Evolutionary conservation across 1,284 basidiomycete species (phyloP).

Genomic region (Ceratobasidium sp.): DNA sequence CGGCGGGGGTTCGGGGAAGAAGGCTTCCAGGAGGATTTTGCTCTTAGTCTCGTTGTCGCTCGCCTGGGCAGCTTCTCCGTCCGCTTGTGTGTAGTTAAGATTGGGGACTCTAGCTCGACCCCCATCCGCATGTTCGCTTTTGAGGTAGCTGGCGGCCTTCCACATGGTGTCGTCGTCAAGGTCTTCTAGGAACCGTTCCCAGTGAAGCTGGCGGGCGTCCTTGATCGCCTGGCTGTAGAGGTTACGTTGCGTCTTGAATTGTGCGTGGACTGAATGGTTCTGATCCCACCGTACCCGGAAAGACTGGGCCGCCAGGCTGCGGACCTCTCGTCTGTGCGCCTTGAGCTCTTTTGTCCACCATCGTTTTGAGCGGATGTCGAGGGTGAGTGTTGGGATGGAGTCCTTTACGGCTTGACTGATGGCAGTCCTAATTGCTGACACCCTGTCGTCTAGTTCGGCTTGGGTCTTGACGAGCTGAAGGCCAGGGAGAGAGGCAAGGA

Average conservation of each 20-base stretch:
- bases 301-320: not conserved
- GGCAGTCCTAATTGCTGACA: not conserved
- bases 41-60: conserved; percentile 37
- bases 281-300: no score
- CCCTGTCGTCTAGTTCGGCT: not conserved
- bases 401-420: not conserved
- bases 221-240: conserved; percentile 19
- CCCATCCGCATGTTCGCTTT: not conserved
- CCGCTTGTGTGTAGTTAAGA: not conserved
- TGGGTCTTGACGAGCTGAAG: no score
- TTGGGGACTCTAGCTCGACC: conserved; percentile 27
- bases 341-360: conserved; percentile 41
- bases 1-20: conserved; percentile 43
- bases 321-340: not conserved
- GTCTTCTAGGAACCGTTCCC: conserved; percentile 39
- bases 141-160: conserved; percentile 30
- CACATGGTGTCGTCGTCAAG: conserved; percentile 33
- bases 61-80: not conserved
- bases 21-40: conserved; percentile 21
- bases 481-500: not conserved
- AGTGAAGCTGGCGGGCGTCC: conserved; percentile 28
- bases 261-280: not conserved
- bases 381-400: not conserved
- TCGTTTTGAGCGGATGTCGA: not conserved
- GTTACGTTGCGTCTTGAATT: not conserved